Conservation (phyloP, 164 flowering plant species). For the Echeveria elegans region DNA sequence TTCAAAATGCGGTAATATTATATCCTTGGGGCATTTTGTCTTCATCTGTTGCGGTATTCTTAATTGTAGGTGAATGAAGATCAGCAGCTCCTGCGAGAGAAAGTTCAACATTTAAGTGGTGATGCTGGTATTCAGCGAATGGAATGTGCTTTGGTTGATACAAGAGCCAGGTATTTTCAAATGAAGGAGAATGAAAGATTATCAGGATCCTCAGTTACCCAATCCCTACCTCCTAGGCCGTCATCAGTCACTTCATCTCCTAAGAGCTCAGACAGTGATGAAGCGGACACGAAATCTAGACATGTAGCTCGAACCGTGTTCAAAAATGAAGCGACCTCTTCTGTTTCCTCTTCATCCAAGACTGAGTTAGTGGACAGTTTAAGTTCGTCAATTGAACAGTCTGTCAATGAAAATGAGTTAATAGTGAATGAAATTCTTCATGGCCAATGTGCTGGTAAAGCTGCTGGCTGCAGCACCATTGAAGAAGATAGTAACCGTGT, state of each 20-base stretch:
- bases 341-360: constrained; percentile 16
- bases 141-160: constrained; percentile 73
- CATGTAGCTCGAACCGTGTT: constrained; percentile 68
- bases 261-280: constrained; percentile 17
- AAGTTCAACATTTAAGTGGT: constrained; percentile 85
- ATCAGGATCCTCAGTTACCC: constrained; percentile 28
- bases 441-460: constrained; percentile 29
- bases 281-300: constrained; percentile 25
- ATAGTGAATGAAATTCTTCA: constrained; percentile 83
- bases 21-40: too few species aligned
- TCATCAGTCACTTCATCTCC: constrained; percentile 17
- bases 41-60: neutral
- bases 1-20: neutral
- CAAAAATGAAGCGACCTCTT: constrained; percentile 29
- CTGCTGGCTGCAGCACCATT: constrained; percentile 23
- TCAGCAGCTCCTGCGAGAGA: constrained; percentile 79
- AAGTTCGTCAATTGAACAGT: constrained; percentile 24
- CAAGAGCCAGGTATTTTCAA: constrained; percentile 56
- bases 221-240: constrained; percentile 29
- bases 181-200: constrained; percentile 57
- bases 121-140: constrained; percentile 80
- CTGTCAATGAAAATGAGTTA: constrained; percentile 57
- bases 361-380: constrained; percentile 14
- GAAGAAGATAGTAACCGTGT: constrained; percentile 17
- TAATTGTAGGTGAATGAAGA: constrained; percentile 64